These are phyloP conservation scores for Begonia loranthoides DNA, from an alignment of 306 rosid genomes.

Conservation along the genomic window DNA sequence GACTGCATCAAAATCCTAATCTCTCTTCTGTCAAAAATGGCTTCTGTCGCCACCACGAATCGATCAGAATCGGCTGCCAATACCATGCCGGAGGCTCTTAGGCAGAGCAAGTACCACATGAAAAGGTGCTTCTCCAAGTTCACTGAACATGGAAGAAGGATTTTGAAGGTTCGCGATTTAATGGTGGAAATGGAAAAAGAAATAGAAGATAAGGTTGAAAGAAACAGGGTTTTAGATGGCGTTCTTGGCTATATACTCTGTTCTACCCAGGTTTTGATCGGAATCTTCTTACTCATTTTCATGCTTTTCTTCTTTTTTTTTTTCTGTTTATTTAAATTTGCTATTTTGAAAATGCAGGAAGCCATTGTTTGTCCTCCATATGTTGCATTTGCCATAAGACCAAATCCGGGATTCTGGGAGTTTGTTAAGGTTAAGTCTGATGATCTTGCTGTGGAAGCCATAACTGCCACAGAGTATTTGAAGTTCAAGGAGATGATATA, in stretches of 20 bases:
- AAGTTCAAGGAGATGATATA: constrained; percentile 48
- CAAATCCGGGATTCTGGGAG: constrained; percentile 83
- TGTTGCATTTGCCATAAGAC: constrained; percentile 72
- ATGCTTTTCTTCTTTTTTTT: background rate
- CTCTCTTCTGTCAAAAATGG: constrained; percentile 14
- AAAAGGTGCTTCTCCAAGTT: constrained; percentile 72
- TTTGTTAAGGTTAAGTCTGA: constrained; percentile 45
- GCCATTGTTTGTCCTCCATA: constrained; percentile 71
- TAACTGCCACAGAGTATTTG: constrained; percentile 47
- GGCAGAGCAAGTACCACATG: constrained; percentile 65
- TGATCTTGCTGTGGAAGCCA: constrained; percentile 50
- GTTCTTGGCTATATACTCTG: constrained; percentile 46
- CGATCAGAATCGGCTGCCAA: constrained; percentile 42
- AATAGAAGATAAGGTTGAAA: constrained; percentile 47
- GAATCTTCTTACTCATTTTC: background rate
- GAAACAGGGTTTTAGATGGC: constrained; percentile 50
- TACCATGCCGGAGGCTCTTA: constrained; percentile 62
- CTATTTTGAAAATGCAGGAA: constrained; percentile 35
- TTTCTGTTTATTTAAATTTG: background rate
- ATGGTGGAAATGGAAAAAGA: constrained; percentile 59
- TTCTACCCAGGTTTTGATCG: constrained; percentile 53
- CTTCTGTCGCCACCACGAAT: constrained; percentile 23
- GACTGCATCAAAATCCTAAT: no score
- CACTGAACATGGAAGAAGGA: constrained; percentile 61
- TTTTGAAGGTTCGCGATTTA: constrained; percentile 49